Evolutionary conservation across 805 yeast genomes (phyloP).

Genomic region (Vanderwaltozyma tropicalis): DNA sequence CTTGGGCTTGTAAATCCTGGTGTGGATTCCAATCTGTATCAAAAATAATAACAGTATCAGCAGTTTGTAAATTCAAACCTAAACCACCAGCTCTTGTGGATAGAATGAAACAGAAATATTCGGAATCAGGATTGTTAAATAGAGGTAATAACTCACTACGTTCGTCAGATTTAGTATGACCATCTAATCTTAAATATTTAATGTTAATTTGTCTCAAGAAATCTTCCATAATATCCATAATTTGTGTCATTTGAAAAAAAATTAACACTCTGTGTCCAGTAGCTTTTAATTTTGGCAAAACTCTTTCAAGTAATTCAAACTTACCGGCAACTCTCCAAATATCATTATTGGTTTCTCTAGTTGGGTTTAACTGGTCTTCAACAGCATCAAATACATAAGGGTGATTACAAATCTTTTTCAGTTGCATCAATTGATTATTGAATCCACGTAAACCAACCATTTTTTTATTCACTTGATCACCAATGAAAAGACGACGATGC

Average conservation of each 20-base stretch:
- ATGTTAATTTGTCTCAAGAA: constrained; percentile 54
- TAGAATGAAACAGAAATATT: constrained; percentile 65
- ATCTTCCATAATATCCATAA: constrained; percentile 86
- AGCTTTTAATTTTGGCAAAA: constrained; percentile 63
- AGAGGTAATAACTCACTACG: constrained; percentile 63
- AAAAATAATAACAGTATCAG: constrained; percentile 77
- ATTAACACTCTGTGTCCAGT: constrained; percentile 71
- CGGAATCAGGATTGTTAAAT: constrained; percentile 68
- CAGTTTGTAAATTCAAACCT: constrained; percentile 77
- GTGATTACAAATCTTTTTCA: constrained; percentile 77
- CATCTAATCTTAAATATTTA: constrained; percentile 71
- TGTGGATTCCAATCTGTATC: constrained; percentile 91
- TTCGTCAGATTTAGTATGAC: constrained; percentile 76
- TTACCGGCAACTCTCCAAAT: constrained; percentile 75
- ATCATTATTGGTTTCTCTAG: constrained; percentile 49
- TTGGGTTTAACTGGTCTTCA: constrained; percentile 58
- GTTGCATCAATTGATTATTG: constrained; percentile 76
- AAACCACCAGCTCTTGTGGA: constrained; percentile 88
- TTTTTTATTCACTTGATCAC: constrained; percentile 49
- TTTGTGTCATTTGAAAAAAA: constrained; percentile 83
- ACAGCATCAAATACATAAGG: constrained; percentile 82
- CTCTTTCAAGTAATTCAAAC: constrained; percentile 65
- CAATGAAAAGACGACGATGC: constrained; percentile 57
- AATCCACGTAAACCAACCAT: constrained; percentile 55
- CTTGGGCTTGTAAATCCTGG: constrained; percentile 86